Evolutionary conservation across 2,329 filamentous ascomycete species (phyloP), one percentile per base, ranked within the genome.

Genomic region (Knufia petricola): DNA sequence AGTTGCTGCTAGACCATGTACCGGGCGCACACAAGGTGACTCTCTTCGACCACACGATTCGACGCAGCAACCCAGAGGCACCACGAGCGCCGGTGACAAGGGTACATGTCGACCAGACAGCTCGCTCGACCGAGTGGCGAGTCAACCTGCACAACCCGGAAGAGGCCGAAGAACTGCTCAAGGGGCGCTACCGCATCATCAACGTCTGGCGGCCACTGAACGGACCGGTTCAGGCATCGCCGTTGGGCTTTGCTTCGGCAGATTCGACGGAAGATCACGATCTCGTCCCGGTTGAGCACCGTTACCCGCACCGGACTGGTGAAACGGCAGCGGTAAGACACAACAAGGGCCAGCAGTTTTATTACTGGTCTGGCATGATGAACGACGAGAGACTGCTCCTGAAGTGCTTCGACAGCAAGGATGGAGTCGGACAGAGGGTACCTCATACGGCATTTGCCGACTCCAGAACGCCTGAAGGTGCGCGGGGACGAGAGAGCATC

Each of bases 31-130:
- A 77, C 49, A 73, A 75, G 3, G 71, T 94, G 24, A 70, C 86
- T 57, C 69, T 94, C 61, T 95, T 94, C 67, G 87, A 94, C 71
- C 85, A 95, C 69, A 94, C 87, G 6, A 79, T 94, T 63, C 83
- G 88, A n/a, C 78, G 84, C 36, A 71, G 78, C 9, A 62, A 66
- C 1, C 75, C 79, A 0, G 65, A 70, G 46, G 76, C 84, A 0
- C 64, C 66, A n/a, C 78, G 87, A 41, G 71, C 69, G 1, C 87
- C 88, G 1, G 87, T 94, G 0, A 77, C 72, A 10, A 66, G 77
- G 34, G 85, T 85, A 0, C 88, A 95, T 65, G 84, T 94, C 53
- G 88, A 95, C 64, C 88, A 95, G 67, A 92, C 87, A 0, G 66
- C 76, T 4, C 64, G 64, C 13, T 82, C 84, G 0, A 81, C 84